phyloP scores from a whole-genome alignment of 495 filamentous ascomycete species.

The Delitschia confertaspora region DNA sequence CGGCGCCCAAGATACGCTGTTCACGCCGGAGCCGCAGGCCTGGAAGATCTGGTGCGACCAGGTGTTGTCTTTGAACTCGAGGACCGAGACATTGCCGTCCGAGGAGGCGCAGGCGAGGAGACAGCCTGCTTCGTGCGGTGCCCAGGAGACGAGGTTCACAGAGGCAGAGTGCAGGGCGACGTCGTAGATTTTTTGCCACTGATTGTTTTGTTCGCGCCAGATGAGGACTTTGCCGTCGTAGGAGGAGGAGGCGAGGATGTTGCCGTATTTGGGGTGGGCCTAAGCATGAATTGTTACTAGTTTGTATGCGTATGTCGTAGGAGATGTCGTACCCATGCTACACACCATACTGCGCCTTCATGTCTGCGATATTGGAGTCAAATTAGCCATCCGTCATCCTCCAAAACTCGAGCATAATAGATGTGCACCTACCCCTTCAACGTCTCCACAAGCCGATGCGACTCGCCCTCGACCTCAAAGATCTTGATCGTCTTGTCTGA shows the following conservation, averaged over 20 bases:
- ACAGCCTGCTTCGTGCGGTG: conserved; percentile 92
- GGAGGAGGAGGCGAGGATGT: conserved; percentile 85
- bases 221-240: conserved; percentile 98
- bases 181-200: conserved; percentile 69
- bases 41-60: conserved; percentile 80
- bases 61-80: conserved; percentile 91
- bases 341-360: conserved; percentile 92
- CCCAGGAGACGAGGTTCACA: conserved; percentile 93
- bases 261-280: conserved; percentile 97
- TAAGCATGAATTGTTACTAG: conserved; percentile 26
- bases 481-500: conserved; percentile 99
- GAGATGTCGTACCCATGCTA: conserved; percentile 64
- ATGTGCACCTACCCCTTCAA: conserved; percentile 67
- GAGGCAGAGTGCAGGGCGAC: conserved; percentile 85
- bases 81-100: conserved; percentile 84
- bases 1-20: conserved; percentile 92
- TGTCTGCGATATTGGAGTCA: conserved; percentile 48
- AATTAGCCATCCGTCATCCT: conserved; percentile 5
- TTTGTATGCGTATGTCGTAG: background rate
- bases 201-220: conserved; percentile 74
- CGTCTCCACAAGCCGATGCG: conserved; percentile 83
- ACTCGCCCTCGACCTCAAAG: conserved; percentile 93
- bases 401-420: background rate
- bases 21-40: conserved; percentile 87
- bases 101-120: conserved; percentile 88